These are phyloP conservation scores for Elsinoe fawcettii DNA, from an alignment of 2,329 filamentous ascomycete species.

Conservation along the genomic window DNA sequence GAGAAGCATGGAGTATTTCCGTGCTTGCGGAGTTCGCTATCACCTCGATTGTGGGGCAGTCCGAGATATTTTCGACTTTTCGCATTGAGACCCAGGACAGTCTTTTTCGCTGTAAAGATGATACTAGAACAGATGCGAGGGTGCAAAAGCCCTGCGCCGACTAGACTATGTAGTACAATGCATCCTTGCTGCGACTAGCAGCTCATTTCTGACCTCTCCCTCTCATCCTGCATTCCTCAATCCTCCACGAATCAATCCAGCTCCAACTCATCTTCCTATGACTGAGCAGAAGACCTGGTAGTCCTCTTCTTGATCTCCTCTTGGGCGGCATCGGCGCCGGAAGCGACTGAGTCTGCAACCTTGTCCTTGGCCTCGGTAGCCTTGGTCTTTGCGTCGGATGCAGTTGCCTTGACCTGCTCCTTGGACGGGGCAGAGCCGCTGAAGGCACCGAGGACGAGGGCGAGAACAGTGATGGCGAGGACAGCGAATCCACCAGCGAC, in stretches of 20 bases:
- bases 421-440: constrained; percentile 55
- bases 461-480: constrained; percentile 60
- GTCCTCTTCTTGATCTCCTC: constrained; percentile 55
- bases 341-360: constrained; percentile 55
- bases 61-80: neutral
- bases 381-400: constrained; percentile 68
- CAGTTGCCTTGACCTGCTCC: constrained; percentile 60
- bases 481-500: constrained; percentile 73
- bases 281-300: constrained; percentile 34
- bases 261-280: constrained; percentile 14
- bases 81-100: neutral
- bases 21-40: neutral
- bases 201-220: neutral
- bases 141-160: neutral
- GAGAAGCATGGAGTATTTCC: no score
- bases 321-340: constrained; percentile 68
- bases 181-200: neutral
- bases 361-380: constrained; percentile 59
- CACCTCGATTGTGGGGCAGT: neutral
- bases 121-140: constrained; percentile 10
- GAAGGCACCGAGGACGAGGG: constrained; percentile 61
- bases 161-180: constrained; percentile 12
- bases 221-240: neutral
- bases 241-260: constrained; percentile 5
- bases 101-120: constrained; percentile 2